Evolutionary conservation across 225 moss, liverwort and hornwort species (phyloP), one percentile per base, ranked within the genome.

Genomic region (Marchantia paleacea): DNA sequence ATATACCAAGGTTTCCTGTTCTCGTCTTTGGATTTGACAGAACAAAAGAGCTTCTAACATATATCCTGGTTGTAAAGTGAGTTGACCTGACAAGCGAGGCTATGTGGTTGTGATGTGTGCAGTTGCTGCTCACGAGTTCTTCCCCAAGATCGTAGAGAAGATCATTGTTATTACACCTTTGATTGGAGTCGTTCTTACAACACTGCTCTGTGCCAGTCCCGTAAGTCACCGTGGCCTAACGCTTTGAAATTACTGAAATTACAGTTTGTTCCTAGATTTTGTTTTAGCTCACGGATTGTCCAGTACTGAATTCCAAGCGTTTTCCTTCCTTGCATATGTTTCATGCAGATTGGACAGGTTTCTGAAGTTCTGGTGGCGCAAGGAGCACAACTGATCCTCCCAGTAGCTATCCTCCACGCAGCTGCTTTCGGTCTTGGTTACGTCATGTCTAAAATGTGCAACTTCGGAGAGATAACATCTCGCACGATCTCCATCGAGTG

Each of bases 401-500:
- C 99, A 31, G 99, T 99, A 3, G 99, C 99, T 10, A 8, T 99
- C 10, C 86, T 99, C 4, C 99, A 99, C 80, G 73, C 86, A 19
- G 90, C 91, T 60, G 99, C 99, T 28, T 99, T 99, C 78, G 86
- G 89, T 24, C 87, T 99, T 8, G 99, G 99, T 19, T 99, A 99
- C 81, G 88, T 88, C 74, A 72, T 99, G 83, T 99, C 99, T 14
- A 99, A 99, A 79, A 4, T 71, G 20, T 94, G 86, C 75, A 84
- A 81, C 8, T 99, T 99, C 39, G 99, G 99, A 26, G 99, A 99
- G 87, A 86, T 85, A 5, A 99, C 99, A 10, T 92, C 90, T 4
- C 86, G 99, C 49, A 99, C 99, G 7, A 99, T 99, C 72, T 91
- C 99, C 54, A 99, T 99, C 29, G 99, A 99, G 72, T 99, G 99